phyloP scores from a whole-genome alignment of 805 yeast genomes.

The Schwanniomyces yamadae region DNA sequence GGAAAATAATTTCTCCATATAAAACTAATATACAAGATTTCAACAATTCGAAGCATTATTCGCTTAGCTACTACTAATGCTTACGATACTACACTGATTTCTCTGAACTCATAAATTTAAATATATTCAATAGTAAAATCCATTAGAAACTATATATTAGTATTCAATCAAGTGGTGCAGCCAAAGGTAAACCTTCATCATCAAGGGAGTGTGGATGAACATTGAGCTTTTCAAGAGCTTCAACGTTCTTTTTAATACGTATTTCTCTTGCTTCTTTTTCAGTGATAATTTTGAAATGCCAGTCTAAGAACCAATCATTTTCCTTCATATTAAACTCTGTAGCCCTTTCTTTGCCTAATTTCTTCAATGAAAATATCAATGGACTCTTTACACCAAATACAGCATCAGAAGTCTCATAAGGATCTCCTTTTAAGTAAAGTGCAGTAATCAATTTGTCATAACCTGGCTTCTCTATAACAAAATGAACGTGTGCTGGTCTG shows the following conservation, averaged over 20 bases:
- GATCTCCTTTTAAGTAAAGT: slow-evolving; percentile 17
- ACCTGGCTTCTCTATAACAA: slow-evolving; percentile 18
- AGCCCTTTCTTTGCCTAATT: slow-evolving; percentile 16
- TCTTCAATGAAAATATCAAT: slow-evolving; percentile 11
- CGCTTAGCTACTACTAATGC: too few relatives aligned
- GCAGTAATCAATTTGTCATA: slow-evolving; percentile 20
- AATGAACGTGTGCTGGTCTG: slow-evolving; percentile 30
- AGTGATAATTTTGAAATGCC: slow-evolving; percentile 18
- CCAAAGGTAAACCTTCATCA: slow-evolving; percentile 21
- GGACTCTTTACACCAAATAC: slow-evolving; percentile 20
- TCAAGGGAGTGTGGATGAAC: slow-evolving; percentile 6
- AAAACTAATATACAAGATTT: too few relatives aligned
- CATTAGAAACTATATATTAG: too few relatives aligned
- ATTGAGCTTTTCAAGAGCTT: slow-evolving; percentile 11
- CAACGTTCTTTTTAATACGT: slow-evolving; percentile 8
- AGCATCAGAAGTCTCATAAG: slow-evolving; percentile 20
- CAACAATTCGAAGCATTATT: too few relatives aligned
- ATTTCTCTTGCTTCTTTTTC: slow-evolving; percentile 10
- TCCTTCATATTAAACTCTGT: slow-evolving; percentile 14
- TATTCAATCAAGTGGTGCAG: too few relatives aligned
- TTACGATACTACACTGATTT: too few relatives aligned
- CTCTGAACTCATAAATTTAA: too few relatives aligned
- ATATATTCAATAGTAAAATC: too few relatives aligned
- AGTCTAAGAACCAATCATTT: slow-evolving; percentile 19
- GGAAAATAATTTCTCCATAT: too few relatives aligned